Percentiles rank a stretch among this genome's conserved stretches.
Evolutionary conservation across 495 filamentous ascomycete genomes (phyloP).

Genomic region (Aspergillus homomorphus): DNA sequence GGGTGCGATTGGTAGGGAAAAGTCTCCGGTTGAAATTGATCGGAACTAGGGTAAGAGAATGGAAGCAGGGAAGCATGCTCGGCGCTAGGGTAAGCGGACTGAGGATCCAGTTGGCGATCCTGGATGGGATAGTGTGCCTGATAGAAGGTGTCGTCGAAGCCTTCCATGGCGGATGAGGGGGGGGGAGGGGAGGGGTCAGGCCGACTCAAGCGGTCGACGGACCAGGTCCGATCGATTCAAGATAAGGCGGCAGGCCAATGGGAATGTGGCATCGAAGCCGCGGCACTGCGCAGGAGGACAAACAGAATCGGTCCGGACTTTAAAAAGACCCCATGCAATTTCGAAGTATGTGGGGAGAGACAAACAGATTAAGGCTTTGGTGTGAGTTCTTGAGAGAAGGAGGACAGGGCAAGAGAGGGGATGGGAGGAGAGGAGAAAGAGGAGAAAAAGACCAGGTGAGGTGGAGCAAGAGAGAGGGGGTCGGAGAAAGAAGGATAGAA

Average conservation of each 20-base stretch:
- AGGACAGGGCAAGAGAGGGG: not conserved
- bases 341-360: not conserved
- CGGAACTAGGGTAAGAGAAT: conserved; percentile 12
- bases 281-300: not conserved
- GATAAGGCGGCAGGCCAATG: conserved; percentile 17
- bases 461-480: not conserved
- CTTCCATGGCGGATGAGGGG: conserved; percentile 10
- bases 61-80: conserved; percentile 7
- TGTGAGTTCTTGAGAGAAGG: no score
- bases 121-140: conserved; percentile 15
- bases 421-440: not conserved
- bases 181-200: not conserved
- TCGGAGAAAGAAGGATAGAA: not conserved
- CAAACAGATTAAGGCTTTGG: no score
- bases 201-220: conserved; percentile 10
- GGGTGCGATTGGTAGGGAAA: conserved; percentile 17
- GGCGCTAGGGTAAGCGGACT: conserved; percentile 12
- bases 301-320: not conserved
- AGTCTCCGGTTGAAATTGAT: conserved; percentile 11
- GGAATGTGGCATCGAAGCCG: conserved; percentile 14
- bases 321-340: not conserved
- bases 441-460: conserved; percentile 1
- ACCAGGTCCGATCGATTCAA: conserved; percentile 19
- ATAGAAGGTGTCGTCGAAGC: conserved; percentile 19
- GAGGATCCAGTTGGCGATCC: conserved; percentile 10